phyloP scores from a whole-genome alignment of 1,284 basidiomycete genomes.

The Ustilago curta region DNA sequence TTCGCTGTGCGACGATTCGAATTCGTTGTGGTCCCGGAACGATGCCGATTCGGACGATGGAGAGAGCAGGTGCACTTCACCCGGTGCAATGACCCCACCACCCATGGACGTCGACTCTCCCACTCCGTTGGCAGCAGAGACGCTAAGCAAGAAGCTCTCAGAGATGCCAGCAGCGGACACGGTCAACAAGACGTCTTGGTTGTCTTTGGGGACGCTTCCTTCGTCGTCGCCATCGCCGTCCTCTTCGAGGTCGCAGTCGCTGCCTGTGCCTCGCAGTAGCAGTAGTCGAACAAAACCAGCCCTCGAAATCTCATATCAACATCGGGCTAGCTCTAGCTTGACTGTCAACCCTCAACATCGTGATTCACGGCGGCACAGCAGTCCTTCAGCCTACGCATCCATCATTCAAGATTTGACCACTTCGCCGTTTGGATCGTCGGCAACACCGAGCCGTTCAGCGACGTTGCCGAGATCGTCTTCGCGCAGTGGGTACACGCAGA shows the following conservation, averaged over 20 bases:
- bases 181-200: constrained; percentile 15
- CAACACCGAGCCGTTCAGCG: constrained; percentile 25
- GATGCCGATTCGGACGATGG: constrained; percentile 17
- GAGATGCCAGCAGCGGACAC: neutral
- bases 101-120: constrained; percentile 14
- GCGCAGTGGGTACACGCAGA: constrained; percentile 1
- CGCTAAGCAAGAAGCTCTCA: constrained; percentile 34
- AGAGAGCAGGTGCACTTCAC: constrained; percentile 38
- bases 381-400: constrained; percentile 17
- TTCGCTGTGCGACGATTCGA: constrained; percentile 38
- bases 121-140: constrained; percentile 13
- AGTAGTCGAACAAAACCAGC: constrained; percentile 1
- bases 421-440: constrained; percentile 18
- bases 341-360: constrained; percentile 10
- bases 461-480: constrained; percentile 29
- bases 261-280: constrained; percentile 14
- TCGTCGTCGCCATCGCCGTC: constrained; percentile 8
- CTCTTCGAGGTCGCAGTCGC: constrained; percentile 26
- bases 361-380: constrained; percentile 11
- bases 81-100: constrained; percentile 37
- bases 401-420: constrained; percentile 40
- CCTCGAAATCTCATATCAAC: constrained; percentile 5
- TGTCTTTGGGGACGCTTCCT: constrained; percentile 28
- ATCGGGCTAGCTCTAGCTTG: constrained; percentile 13
- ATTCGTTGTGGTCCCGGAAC: constrained; percentile 39